These are phyloP conservation scores for Pestalotiopsis sp. DNA, from an alignment of 2,329 filamentous ascomycete genomes.

Conservation along the genomic window DNA sequence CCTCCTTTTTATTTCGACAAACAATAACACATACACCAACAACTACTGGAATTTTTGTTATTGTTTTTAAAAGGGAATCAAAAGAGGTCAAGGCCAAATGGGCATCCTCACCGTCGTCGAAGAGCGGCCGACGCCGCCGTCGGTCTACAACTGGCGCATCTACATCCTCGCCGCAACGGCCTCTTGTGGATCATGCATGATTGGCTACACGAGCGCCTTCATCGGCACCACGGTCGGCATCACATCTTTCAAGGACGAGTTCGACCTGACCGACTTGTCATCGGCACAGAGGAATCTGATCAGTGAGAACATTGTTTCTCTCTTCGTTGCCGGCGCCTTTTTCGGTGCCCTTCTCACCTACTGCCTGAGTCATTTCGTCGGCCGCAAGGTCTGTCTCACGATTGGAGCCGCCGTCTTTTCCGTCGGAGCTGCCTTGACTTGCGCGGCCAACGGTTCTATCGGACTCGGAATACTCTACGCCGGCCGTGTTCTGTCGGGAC, in stretches of 20 bases:
- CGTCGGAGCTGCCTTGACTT: conserved; percentile 55
- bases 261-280: conserved; percentile 52
- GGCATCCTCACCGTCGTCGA: conserved; percentile 7
- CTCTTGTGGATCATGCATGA: conserved; percentile 30
- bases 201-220: conserved; percentile 57
- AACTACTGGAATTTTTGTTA: background rate
- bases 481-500: conserved; percentile 53
- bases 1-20: background rate
- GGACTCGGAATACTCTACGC: conserved; percentile 56
- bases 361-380: conserved; percentile 59
- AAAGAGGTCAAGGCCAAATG: conserved; percentile 1
- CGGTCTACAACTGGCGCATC: conserved; percentile 15
- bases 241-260: conserved; percentile 63
- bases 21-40: background rate
- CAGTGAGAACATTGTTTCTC: conserved; percentile 67
- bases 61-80: too few relatives aligned
- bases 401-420: conserved; percentile 42
- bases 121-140: conserved; percentile 13
- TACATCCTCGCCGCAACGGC: conserved; percentile 7
- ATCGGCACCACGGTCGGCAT: conserved; percentile 69
- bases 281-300: conserved; percentile 48
- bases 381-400: conserved; percentile 44
- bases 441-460: conserved; percentile 64
- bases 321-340: conserved; percentile 72
- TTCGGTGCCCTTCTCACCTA: conserved; percentile 68